Percentiles rank a stretch among this genome's conserved stretches.
Evolutionary conservation across 495 filamentous ascomycete species (phyloP).

Genomic region (Diplogelasinospora grovesii): DNA sequence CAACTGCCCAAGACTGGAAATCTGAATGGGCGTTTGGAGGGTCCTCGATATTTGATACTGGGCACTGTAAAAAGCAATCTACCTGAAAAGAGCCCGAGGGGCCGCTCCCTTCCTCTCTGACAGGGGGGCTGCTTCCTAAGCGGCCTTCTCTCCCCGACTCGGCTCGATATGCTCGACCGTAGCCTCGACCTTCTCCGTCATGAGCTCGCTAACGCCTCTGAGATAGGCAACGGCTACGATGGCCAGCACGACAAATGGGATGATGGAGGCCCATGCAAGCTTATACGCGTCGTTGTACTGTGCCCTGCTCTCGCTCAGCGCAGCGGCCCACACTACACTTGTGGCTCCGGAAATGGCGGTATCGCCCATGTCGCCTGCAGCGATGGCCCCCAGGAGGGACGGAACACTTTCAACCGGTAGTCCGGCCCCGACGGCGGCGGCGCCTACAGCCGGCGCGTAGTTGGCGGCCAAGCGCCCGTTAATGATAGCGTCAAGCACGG

Average conservation of each 20-base stretch:
- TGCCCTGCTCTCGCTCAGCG: slow-evolving; percentile 31
- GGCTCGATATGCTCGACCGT: slow-evolving; percentile 31
- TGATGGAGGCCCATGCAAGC: slow-evolving; percentile 45
- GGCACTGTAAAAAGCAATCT: too few species aligned
- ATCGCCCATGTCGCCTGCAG: slow-evolving; percentile 22
- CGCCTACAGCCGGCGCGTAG: slow-evolving; percentile 30
- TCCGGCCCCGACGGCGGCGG: slow-evolving; percentile 35
- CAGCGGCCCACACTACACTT: slow-evolving; percentile 28
- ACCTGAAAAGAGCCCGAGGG: too few species aligned
- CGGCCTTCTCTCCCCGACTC: slow-evolving; percentile 1
- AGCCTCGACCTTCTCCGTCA: slow-evolving; percentile 47
- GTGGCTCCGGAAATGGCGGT: slow-evolving; percentile 28
- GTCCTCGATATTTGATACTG: too few species aligned
- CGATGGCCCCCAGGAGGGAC: slow-evolving; percentile 29
- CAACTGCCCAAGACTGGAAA: too few species aligned
- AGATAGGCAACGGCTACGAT: slow-evolving; percentile 37
- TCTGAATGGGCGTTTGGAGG: too few species aligned
- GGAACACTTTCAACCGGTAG: slow-evolving; percentile 32
- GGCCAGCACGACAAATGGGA: slow-evolving; percentile 49
- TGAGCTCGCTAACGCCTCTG: slow-evolving; percentile 43
- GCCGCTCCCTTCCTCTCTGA: too few species aligned
- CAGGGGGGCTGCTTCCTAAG: too few species aligned
- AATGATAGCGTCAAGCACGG: slow-evolving; percentile 48
- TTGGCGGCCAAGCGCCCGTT: slow-evolving; percentile 37
- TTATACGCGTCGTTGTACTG: slow-evolving; percentile 41